phyloP scores from a whole-genome alignment of 1,284 basidiomycete genomes.

The Ustilago trichophora region DNA sequence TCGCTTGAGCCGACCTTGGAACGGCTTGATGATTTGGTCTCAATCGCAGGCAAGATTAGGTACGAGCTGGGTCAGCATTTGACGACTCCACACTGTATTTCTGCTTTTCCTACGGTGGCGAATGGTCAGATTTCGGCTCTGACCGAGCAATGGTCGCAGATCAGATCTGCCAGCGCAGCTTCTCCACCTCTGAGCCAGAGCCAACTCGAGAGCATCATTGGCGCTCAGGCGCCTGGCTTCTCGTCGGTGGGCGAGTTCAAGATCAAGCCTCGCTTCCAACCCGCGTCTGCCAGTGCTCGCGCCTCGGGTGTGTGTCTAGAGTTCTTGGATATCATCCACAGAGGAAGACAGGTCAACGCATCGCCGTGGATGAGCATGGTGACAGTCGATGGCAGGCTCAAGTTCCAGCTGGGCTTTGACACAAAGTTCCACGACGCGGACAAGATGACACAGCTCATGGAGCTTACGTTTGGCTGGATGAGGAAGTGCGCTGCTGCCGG shows the following conservation, averaged over 20 bases:
- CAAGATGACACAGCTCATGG: conserved; percentile 22
- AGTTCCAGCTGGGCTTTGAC: conserved; percentile 35
- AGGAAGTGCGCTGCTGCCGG: conserved; percentile 19
- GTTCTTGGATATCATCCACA: conserved; percentile 10
- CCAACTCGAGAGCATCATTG: conserved; percentile 16
- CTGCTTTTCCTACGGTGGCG: conserved; percentile 2
- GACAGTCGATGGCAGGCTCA: conserved; percentile 25
- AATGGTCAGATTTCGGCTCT: conserved; percentile 4
- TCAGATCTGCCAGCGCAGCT: not conserved
- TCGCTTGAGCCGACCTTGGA: conserved; percentile 12
- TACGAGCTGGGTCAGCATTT: conserved; percentile 21
- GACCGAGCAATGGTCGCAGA: conserved; percentile 8
- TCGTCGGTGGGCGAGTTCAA: conserved; percentile 11
- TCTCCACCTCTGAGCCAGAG: not conserved
- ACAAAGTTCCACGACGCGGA: conserved; percentile 27
- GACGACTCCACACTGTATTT: conserved; percentile 21
- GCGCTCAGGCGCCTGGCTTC: conserved; percentile 32
- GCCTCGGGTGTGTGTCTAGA: conserved; percentile 19
- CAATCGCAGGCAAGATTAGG: conserved; percentile 2
- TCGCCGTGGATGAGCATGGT: conserved; percentile 46
- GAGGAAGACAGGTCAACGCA: conserved; percentile 35
- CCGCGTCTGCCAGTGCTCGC: conserved; percentile 2
- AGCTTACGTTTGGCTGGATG: conserved; percentile 18
- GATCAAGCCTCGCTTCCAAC: conserved; percentile 8
- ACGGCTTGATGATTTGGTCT: conserved; percentile 4